Evolutionary conservation across 768 basidiomycete genomes (phyloP).

Genomic region (Cyclocybe aegerita): DNA sequence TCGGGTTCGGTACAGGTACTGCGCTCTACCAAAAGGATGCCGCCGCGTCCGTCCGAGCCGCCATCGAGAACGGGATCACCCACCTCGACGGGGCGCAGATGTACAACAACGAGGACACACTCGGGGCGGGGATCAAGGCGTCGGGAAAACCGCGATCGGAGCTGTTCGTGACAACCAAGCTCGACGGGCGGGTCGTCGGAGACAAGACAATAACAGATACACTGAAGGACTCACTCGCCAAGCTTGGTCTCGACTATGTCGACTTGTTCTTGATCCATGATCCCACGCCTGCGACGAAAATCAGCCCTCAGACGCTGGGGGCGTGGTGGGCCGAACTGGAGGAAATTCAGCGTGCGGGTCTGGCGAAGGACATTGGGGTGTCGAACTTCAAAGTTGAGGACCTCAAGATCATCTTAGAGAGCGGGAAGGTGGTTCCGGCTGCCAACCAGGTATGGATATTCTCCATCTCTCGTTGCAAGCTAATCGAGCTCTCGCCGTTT

Average conservation of each 20-base stretch:
- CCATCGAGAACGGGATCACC: slow-evolving; percentile 55
- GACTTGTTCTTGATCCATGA: slow-evolving; percentile 67
- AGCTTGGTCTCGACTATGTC: slow-evolving; percentile 52
- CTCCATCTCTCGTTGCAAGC: not conserved
- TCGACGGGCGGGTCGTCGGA: slow-evolving; percentile 39
- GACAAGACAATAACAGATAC: slow-evolving; percentile 43
- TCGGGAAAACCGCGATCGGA: slow-evolving; percentile 52
- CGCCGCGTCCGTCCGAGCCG: slow-evolving; percentile 34
- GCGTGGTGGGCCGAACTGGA: slow-evolving; percentile 65
- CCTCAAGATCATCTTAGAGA: slow-evolving; percentile 50
- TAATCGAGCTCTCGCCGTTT: not conserved
- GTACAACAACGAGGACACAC: slow-evolving; percentile 54
- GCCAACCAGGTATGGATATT: slow-evolving; percentile 60
- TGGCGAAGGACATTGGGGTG: slow-evolving; percentile 63
- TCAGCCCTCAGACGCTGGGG: slow-evolving; percentile 36
- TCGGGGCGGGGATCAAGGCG: slow-evolving; percentile 49
- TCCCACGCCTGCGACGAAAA: slow-evolving; percentile 32
- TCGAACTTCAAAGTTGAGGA: slow-evolving; percentile 63
- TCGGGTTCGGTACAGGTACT: slow-evolving; percentile 65
- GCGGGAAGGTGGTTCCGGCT: slow-evolving; percentile 54
- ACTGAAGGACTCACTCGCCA: slow-evolving; percentile 52
- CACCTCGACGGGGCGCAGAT: slow-evolving; percentile 67
- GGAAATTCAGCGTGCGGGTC: slow-evolving; percentile 43
- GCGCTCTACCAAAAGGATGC: slow-evolving; percentile 48
- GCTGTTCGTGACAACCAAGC: slow-evolving; percentile 65